phyloP scores from a whole-genome alignment of 2,329 filamentous ascomycete species.

The Colletotrichum trifolii region DNA sequence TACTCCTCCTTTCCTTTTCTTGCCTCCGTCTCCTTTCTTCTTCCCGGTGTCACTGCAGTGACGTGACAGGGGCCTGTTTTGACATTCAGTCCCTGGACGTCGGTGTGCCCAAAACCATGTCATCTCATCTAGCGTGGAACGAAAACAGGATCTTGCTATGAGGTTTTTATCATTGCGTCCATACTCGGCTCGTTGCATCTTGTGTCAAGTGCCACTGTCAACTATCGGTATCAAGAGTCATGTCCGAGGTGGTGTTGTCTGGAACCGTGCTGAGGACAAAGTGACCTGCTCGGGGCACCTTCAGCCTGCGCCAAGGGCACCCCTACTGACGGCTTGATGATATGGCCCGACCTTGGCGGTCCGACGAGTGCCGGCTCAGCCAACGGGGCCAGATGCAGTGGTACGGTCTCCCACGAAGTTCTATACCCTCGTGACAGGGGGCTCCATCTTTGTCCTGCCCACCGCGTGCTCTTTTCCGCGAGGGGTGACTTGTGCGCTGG shows the following conservation, averaged over 20 bases:
- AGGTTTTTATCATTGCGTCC: neutral
- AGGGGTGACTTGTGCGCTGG: neutral
- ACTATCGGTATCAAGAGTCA: constrained; percentile 20
- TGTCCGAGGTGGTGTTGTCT: neutral
- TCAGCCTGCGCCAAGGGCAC: constrained; percentile 25
- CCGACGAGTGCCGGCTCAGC: constrained; percentile 31
- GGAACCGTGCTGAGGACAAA: constrained; percentile 21
- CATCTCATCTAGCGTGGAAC: constrained; percentile 1
- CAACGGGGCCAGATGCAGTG: constrained; percentile 27
- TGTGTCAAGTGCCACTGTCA: constrained; percentile 26
- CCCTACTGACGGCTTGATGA: constrained; percentile 27
- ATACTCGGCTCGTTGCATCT: too few relatives aligned
- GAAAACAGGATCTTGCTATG: neutral
- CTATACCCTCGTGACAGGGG: constrained; percentile 5
- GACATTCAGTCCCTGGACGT: constrained; percentile 24
- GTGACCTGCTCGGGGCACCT: constrained; percentile 18
- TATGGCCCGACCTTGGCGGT: constrained; percentile 30
- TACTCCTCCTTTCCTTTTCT: neutral
- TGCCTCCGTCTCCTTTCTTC: neutral
- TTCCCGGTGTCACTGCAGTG: constrained; percentile 4
- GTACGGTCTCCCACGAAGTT: constrained; percentile 20
- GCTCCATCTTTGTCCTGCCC: constrained; percentile 3
- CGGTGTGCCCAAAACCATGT: constrained; percentile 5
- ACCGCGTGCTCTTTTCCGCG: constrained; percentile 22
- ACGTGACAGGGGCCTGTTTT: constrained; percentile 19